phyloP scores from a whole-genome alignment of 257 asterid species.

The Thymus mandschuricus region DNA sequence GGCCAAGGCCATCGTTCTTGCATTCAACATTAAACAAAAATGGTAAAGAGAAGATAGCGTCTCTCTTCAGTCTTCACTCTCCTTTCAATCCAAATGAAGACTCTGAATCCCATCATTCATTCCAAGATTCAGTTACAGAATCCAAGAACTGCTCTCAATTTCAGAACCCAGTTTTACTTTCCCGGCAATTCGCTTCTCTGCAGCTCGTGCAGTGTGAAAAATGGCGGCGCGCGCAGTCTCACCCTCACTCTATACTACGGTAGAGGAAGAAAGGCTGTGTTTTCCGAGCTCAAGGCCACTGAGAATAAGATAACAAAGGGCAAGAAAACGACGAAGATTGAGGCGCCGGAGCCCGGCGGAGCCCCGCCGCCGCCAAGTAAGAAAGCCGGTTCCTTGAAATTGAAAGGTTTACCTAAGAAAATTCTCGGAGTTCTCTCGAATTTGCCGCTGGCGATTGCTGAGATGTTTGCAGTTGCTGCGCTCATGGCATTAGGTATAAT shows the following conservation, averaged over 20 bases:
- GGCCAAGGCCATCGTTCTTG: constrained; percentile 28
- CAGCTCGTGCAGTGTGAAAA: constrained; percentile 32
- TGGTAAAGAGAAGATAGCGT: no score
- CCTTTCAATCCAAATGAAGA: constrained; percentile 33
- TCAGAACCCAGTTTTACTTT: constrained; percentile 35
- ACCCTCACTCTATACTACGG: constrained; percentile 33
- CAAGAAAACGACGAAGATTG: constrained; percentile 46
- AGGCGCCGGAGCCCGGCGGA: constrained; percentile 67
- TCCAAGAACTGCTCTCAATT: constrained; percentile 17
- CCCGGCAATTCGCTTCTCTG: constrained; percentile 31
- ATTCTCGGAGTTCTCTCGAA: constrained; percentile 60
- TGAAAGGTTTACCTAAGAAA: constrained; percentile 55
- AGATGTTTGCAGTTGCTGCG: constrained; percentile 78
- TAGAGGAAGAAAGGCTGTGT: constrained; percentile 30
- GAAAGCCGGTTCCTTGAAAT: constrained; percentile 38
- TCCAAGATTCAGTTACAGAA: constrained; percentile 26
- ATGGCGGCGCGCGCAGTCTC: constrained; percentile 29
- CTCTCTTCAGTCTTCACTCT: neutral
- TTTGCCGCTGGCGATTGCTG: constrained; percentile 82
- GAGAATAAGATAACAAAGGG: constrained; percentile 29
- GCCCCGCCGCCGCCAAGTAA: constrained; percentile 37
- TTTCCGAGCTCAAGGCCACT: constrained; percentile 55
- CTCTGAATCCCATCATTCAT: constrained; percentile 21
- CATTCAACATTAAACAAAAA: neutral
- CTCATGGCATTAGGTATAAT: constrained; percentile 83